Evolutionary conservation across 2,329 filamentous ascomycete species (phyloP), one percentile per base, ranked within the genome.

Genomic region (Tothia fuscella): DNA sequence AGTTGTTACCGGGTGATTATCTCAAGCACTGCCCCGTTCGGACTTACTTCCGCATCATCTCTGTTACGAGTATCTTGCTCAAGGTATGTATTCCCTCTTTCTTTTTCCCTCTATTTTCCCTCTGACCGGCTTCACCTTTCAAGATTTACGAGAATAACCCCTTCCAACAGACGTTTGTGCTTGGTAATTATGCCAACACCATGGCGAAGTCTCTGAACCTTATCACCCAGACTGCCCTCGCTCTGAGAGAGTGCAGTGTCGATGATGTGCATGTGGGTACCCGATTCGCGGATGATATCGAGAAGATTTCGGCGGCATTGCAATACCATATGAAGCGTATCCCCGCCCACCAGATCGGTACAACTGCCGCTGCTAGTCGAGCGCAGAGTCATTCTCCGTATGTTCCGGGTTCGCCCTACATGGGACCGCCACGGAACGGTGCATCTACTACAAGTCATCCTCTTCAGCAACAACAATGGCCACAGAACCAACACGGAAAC

Each of bases 191-290:
- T 1, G 81, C 84, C 51, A 78, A 78, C 42, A 83, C 91, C 49
- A 80, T 89, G 20, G 77, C 80, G 52, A 70, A 82, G 35, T 84
- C 80, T 48, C 80, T 91, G 22, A 71, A 72, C 5, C 67, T 91
- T 21, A 81, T 91, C 67, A 81, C 87, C 53, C 68, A 73, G 22
- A 83, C 81, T 0, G 81, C 88, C 0, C 70, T 79, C 48, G 82
- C 81, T 1, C 69, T 91, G 26, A 74, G 81, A 14, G 82, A 76
- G 50, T 87, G 81, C 47, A 81, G 88, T 5, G 83, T 89, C 3
- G 84, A 91, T 53, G 84, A 91, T 50, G 82, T 89, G 6, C 84
- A 91, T 56, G 70, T 91, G 4, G 83, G 81, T n/a, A 86, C 82
- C 45, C 75, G 83, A 6, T 91, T 91, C 51, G 82, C 84, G 14